These are phyloP conservation scores for Neohortaea acidophila DNA, from an alignment of 495 filamentous ascomycete species.

Conservation along the genomic window DNA sequence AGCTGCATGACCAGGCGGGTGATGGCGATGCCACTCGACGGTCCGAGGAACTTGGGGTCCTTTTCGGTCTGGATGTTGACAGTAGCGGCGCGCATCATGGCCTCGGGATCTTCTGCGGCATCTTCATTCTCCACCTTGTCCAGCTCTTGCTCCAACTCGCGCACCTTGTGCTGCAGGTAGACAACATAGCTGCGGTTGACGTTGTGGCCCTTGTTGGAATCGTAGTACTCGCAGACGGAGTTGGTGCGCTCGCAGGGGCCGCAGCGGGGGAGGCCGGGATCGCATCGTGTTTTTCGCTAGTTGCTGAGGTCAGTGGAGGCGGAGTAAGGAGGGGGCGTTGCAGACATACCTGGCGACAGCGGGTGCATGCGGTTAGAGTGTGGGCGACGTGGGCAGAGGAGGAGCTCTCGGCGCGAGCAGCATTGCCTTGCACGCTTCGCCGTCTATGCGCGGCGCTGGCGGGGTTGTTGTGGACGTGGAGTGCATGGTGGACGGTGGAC, in stretches of 20 bases:
- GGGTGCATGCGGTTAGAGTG: constrained; percentile 12
- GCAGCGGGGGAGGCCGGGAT: constrained; percentile 77
- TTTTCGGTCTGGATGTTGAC: constrained; percentile 68
- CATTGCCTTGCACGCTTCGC: too few relatives aligned
- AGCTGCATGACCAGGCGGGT: constrained; percentile 87
- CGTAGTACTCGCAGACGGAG: constrained; percentile 81
- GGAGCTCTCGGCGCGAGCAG: not conserved
- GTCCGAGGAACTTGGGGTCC: constrained; percentile 75
- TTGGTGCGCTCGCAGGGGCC: constrained; percentile 84
- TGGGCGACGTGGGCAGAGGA: constrained; percentile 3
- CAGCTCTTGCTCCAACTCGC: constrained; percentile 61
- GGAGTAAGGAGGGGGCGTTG: not conserved
- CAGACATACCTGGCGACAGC: constrained; percentile 12
- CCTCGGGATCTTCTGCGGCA: constrained; percentile 50
- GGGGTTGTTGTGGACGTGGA: too few relatives aligned
- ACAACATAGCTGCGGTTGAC: constrained; percentile 80
- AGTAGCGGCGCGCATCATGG: constrained; percentile 68
- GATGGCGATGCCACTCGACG: constrained; percentile 87
- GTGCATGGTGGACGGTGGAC: too few relatives aligned
- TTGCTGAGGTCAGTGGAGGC: not conserved
- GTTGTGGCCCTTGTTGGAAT: constrained; percentile 60
- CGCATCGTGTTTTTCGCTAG: constrained; percentile 86
- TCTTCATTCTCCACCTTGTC: constrained; percentile 45
- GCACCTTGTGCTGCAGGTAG: constrained; percentile 67
- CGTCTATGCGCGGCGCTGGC: too few relatives aligned